Conservation (phyloP, 2,329 filamentous ascomycete species). For the Paecilomyces formosus region DNA sequence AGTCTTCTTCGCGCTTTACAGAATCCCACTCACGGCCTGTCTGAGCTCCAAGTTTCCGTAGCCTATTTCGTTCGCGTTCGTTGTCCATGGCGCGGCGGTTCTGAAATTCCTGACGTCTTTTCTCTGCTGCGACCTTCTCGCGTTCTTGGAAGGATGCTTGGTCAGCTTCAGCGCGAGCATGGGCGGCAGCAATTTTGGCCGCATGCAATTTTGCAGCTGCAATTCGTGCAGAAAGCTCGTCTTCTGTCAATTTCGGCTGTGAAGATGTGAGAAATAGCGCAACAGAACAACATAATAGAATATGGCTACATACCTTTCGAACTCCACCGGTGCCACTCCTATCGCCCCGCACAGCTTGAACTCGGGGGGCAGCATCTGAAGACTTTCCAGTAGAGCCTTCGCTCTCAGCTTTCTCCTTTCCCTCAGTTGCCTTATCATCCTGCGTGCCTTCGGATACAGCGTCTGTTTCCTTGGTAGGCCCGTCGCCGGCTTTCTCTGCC, state of each 20-base stretch:
- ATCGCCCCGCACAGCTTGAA: slow-evolving; percentile 47
- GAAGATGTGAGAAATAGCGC: slow-evolving; percentile 15
- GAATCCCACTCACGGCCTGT: slow-evolving; percentile 56
- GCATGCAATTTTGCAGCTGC: slow-evolving; percentile 56
- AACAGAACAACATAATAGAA: background rate
- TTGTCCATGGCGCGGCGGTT: slow-evolving; percentile 54
- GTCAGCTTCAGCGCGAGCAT: slow-evolving; percentile 61
- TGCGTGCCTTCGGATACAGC: slow-evolving; percentile 10
- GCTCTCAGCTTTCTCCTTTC: slow-evolving; percentile 7
- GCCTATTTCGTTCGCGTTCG: slow-evolving; percentile 54
- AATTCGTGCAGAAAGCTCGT: slow-evolving; percentile 54
- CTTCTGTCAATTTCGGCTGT: slow-evolving; percentile 57
- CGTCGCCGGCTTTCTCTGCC: slow-evolving; percentile 8
- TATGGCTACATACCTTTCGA: slow-evolving; percentile 31
- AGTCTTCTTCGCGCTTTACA: slow-evolving; percentile 53
- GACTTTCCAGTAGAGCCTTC: slow-evolving; percentile 10
- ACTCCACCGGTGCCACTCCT: slow-evolving; percentile 47
- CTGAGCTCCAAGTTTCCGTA: slow-evolving; percentile 51
- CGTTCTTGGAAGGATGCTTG: slow-evolving; percentile 56
- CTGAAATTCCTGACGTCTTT: slow-evolving; percentile 43
- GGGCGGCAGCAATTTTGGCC: slow-evolving; percentile 50
- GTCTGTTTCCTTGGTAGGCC: slow-evolving; percentile 6
- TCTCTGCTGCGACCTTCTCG: slow-evolving; percentile 52
- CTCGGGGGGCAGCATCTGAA: slow-evolving; percentile 13
- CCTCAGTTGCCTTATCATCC: slow-evolving; percentile 12